phyloP scores from a whole-genome alignment of 495 filamentous ascomycete species.

The Talaromyces stipitatus region DNA sequence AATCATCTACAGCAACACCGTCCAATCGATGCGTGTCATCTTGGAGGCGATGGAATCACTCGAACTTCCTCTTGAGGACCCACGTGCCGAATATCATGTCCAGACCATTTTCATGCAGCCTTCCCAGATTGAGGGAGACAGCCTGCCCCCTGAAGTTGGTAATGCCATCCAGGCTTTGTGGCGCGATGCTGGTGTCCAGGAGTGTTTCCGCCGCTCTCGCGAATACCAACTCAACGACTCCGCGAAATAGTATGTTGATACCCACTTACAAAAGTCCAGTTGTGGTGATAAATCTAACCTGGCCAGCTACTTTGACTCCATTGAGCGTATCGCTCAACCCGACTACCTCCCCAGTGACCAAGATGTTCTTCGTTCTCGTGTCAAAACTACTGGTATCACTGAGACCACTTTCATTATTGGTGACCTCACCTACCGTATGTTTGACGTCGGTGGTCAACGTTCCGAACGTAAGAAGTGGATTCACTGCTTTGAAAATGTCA shows the following conservation, averaged over 20 bases:
- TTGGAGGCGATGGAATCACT: conserved; percentile 94
- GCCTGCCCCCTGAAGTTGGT: conserved; percentile 88
- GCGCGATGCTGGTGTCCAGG: conserved; percentile 91
- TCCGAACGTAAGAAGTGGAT: conserved; percentile 99
- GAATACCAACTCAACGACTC: conserved; percentile 99
- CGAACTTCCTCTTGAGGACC: conserved; percentile 81
- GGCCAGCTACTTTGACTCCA: conserved; percentile 89
- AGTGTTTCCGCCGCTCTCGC: conserved; percentile 87
- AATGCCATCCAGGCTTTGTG: conserved; percentile 88
- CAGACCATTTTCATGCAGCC: conserved; percentile 96
- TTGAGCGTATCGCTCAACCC: conserved; percentile 81
- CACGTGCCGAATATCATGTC: conserved; percentile 83
- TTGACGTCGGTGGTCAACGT: conserved; percentile 96
- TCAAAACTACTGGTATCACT: conserved; percentile 99
- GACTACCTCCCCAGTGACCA: conserved; percentile 97
- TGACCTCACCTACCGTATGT: conserved; percentile 97
- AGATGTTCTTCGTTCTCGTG: conserved; percentile 93
- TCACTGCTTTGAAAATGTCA: conserved; percentile 99
- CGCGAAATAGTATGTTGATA: conserved; percentile 81
- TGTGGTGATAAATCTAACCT: conserved; percentile 9
- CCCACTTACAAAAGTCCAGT: too few species aligned
- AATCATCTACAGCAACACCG: conserved; percentile 97
- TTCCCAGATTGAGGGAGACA: conserved; percentile 90
- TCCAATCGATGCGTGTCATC: conserved; percentile 94
- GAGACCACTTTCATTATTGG: conserved; percentile 98